Base-by-base conservation (phyloP, 129 eudicot species). In the Sambucus nigra region DNA sequence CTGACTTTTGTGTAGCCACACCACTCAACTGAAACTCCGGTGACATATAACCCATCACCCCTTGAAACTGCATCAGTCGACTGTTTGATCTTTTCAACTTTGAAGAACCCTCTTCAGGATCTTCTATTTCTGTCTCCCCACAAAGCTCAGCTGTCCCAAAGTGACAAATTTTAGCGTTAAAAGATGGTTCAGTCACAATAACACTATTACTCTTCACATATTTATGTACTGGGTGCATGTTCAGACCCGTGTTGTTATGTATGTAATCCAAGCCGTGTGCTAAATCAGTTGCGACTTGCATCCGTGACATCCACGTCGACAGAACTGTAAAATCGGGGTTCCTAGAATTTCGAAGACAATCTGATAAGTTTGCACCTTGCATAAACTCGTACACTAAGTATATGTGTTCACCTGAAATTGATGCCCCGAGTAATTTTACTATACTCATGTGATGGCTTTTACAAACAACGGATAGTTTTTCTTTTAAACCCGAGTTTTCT, bases 121-220 rank as follows among this genome's bases (percentile, higher is more conserved):
- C 48, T 44, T 66, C 74, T 20, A 52, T 49, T 41, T 51, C 67
- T 14, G 85, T 66, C 77, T 82, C 98, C 11, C 95, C 94, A 66
- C 94, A 81, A 41, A 91, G 63, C 74, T 85, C 94, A 41, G 98
- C 98, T 53, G 98, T 78, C 7, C 98, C 95, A 45, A 91, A 85
- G 50, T 91, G 94, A 66, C 95, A 91, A 45, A 91, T 76, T 75
- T 77, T 71, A 0, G 94, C 94, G 51, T 77, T 79, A 26, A 76
- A 74, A 17, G 80, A 69, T 40, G 98, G 98, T 63, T 91, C 98
- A 29, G 95, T 74, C 5, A 91, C 86, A n/a, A 91, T 69, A 2
- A 91, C 84, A 21, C 89, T 80, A 55, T 95, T 79, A 15, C 89
- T 79, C 53, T 85, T 91, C 17, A 91, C 76, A 66, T 91, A 76